Evolutionary conservation across 805 yeast species (phyloP), one percentile per base, ranked within the genome.

Genomic region (Saccharomycopsis sp.): DNA sequence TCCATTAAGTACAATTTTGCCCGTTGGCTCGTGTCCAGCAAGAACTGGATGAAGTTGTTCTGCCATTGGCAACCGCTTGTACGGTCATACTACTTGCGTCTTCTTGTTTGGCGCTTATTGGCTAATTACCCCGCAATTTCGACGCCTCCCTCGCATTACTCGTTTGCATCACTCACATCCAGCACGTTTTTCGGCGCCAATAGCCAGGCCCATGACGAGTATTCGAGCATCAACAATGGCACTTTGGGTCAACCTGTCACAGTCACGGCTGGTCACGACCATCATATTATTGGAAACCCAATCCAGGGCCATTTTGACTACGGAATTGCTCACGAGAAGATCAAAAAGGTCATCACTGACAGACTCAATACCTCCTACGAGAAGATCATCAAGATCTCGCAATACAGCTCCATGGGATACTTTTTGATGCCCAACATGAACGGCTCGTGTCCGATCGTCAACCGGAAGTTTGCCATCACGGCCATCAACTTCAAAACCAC

Each of bases 21-120:
- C 2, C 66, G 70, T 19, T 86, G 86, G 84, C 67, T 88, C 38
- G 70, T 86, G 5, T 75, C 80, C 2, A 67, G 73, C 2, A 64
- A 67, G 0, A 71, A 74, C 38, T 88, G 92, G 86, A 70, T 70
- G 38, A 72, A 75, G 53, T 80, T 79, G 61, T 83, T 89, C 65
- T 79, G 84, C 44, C 96, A 90, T 70, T 90, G 96, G 89, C 80
- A 84, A 65, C 91, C 96, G 2, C 69, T 89, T 17, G 84, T 88
- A 23, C 74, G 96, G 42, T 78, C 86, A 2, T 87, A 84, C 65
- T 89, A 84, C 68, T 75, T 80, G 53, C 74, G 91, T 47, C 74
- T 89, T 22, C 60, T 89, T 17, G 76, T 88, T 53, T 89, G 93
- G 87, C 79, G 89, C 62, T 69, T 85, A 51, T 51, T 59, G 15